Conservation (phyloP, 2,329 filamentous ascomycete species). For the Xylaria hypoxylon region DNA sequence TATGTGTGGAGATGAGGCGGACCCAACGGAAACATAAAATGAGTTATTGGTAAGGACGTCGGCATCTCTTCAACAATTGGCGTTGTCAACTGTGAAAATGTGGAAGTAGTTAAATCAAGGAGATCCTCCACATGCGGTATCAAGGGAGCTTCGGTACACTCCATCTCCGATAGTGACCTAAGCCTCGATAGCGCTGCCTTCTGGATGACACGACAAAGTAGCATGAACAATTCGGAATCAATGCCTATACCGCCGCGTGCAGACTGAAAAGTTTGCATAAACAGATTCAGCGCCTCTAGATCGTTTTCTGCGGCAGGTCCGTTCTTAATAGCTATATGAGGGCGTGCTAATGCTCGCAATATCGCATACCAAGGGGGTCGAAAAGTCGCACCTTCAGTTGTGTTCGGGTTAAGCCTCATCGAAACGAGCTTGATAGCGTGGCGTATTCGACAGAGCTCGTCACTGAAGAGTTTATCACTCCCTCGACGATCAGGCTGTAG, state of each 20-base stretch:
- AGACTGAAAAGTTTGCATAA: conserved; percentile 49
- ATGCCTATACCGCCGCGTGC: conserved; percentile 49
- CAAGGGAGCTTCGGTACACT: conserved; percentile 21
- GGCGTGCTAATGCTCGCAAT: conserved; percentile 54
- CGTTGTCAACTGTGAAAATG: conserved; percentile 46
- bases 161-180: conserved; percentile 5
- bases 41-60: conserved; percentile 7
- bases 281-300: conserved; percentile 49
- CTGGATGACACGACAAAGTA: conserved; percentile 52
- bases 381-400: conserved; percentile 49
- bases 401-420: conserved; percentile 45
- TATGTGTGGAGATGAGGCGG: conserved; percentile 67
- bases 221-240: conserved; percentile 53
- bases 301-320: conserved; percentile 43
- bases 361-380: conserved; percentile 58
- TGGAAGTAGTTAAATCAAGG: conserved; percentile 22
- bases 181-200: conserved; percentile 48
- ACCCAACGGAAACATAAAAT: conserved; percentile 57
- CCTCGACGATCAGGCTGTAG: conserved; percentile 50
- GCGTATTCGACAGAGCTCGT: conserved; percentile 46
- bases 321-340: conserved; percentile 49
- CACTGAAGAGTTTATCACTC: conserved; percentile 37
- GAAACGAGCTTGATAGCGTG: conserved; percentile 53
- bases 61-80: conserved; percentile 36
- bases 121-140: conserved; percentile 32